Evolutionary conservation across 2,329 filamentous ascomycete genomes (phyloP).

Genomic region (Hymenoscyphus scutula): DNA sequence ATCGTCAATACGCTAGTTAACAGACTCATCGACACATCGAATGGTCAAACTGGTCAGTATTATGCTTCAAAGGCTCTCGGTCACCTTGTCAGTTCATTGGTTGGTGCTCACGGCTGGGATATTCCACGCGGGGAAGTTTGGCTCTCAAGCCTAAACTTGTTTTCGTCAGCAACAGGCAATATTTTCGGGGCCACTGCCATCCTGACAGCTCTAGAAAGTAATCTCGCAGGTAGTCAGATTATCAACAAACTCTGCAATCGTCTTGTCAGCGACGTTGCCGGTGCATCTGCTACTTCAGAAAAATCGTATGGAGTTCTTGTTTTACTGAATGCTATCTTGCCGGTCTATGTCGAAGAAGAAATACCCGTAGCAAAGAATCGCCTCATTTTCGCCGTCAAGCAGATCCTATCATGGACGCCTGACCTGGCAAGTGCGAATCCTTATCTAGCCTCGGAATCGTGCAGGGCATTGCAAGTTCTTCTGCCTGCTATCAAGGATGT

Average conservation of each 20-base stretch:
- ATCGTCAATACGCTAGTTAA: conserved; percentile 44
- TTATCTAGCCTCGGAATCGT: conserved; percentile 49
- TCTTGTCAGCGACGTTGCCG: conserved; percentile 59
- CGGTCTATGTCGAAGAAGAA: conserved; percentile 50
- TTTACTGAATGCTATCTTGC: conserved; percentile 52
- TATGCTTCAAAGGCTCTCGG: conserved; percentile 54
- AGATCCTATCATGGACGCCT: conserved; percentile 70
- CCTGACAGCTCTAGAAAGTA: conserved; percentile 50
- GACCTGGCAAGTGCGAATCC: conserved; percentile 44
- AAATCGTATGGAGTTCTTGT: conserved; percentile 50
- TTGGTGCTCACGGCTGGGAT: conserved; percentile 47
- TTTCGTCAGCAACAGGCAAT: conserved; percentile 48
- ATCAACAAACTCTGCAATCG: conserved; percentile 57
- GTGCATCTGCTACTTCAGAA: conserved; percentile 43
- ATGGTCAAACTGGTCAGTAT: conserved; percentile 44
- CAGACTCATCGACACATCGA: conserved; percentile 46
- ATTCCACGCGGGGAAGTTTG: conserved; percentile 46
- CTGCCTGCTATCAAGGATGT: conserved; percentile 75
- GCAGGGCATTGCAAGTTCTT: conserved; percentile 57
- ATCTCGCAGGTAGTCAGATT: conserved; percentile 46
- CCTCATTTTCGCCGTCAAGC: conserved; percentile 72
- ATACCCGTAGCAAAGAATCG: conserved; percentile 55
- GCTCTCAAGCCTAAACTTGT: conserved; percentile 44
- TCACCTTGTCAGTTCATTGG: conserved; percentile 47
- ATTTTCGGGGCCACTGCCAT: conserved; percentile 50